Evolutionary conservation across 176 grass and related monocot genomes (phyloP), one percentile per base, ranked within the genome.

Genomic region (Olyra latifolia): DNA sequence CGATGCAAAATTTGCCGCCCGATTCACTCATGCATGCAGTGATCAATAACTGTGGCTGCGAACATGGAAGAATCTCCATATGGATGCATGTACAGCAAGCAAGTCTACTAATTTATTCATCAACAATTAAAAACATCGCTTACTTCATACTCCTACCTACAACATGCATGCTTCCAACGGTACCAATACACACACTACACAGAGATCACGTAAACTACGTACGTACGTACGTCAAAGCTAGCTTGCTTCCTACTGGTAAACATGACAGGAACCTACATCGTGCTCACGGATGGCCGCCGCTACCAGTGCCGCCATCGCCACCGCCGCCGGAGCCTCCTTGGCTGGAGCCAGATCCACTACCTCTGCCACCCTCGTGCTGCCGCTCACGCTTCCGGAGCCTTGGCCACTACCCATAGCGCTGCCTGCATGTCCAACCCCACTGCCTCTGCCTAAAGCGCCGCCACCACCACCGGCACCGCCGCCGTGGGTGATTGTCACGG

Each of bases 391-490:
- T 62, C 92, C 89, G 19, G 62, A 89, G 1, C 95, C 95, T 2
- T 77, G 71, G 7, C 87, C 90, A 0, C 7, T 72, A 0, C 87
- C 92, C 1, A 86, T 80, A 27, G 59, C 87, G 9, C 44, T 81
- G 19, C 92, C 95, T 0, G 92, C 74, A 22, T 58, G 76, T 5
- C 92, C 92, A 55, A 87, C 77, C 59, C 89, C 92, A 1, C 73
- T 83, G 4, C 89, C 89, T 14, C 77, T 68, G 12, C 87, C 87
- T 0, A 66, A 85, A 19, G 71, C 88, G 66, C 86, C 75, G n/a
- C n/a, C n/a, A n/a, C n/a, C n/a, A n/a, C n/a, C n/a, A n/a, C n/a
- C n/a, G n/a, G n/a, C n/a, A n/a, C 76, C 86, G 10, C 74, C 70
- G 0, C 88, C 92, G 4, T n/a, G 69, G 8, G 89, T 89, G 28